Conservation (phyloP, 768 basidiomycete species). For the Trametopsis cervina region DNA sequence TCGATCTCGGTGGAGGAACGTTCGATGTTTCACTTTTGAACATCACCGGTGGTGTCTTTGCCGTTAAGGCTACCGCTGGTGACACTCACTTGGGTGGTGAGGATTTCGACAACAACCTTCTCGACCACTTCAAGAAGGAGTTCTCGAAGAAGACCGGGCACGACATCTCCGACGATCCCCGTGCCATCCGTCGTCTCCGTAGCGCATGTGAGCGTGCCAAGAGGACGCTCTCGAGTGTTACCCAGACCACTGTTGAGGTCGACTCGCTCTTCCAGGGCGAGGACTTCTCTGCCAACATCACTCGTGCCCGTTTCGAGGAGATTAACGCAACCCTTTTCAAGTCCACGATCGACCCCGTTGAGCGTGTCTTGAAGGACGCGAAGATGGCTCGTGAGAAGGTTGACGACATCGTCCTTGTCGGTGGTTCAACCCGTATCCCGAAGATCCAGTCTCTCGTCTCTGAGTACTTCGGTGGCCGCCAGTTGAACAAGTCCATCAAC, state of each 20-base stretch:
- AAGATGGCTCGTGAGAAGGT: conserved; percentile 98
- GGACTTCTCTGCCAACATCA: conserved; percentile 98
- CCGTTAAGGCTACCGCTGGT: conserved; percentile 98
- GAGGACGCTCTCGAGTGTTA: conserved; percentile 95
- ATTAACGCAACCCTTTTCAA: conserved; percentile 95
- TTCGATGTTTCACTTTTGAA: conserved; percentile 99
- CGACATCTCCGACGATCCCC: conserved; percentile 95
- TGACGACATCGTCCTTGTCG: conserved; percentile 98
- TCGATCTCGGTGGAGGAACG: conserved; percentile 99
- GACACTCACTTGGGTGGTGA: conserved; percentile 99
- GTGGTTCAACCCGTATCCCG: conserved; percentile 99
- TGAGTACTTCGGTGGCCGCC: conserved; percentile 96
- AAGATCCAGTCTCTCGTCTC: conserved; percentile 98
- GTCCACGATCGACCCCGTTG: conserved; percentile 96
- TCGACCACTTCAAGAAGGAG: conserved; percentile 99
- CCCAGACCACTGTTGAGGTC: conserved; percentile 98
- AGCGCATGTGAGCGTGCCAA: conserved; percentile 99
- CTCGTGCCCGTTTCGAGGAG: conserved; percentile 99
- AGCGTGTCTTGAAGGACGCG: conserved; percentile 98
- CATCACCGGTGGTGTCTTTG: conserved; percentile 97
- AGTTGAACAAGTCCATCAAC: conserved; percentile 99
- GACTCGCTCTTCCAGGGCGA: conserved; percentile 96
- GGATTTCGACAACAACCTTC: conserved; percentile 97
- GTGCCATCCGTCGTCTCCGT: conserved; percentile 92
- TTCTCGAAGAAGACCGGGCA: conserved; percentile 97